These are phyloP conservation scores for Starmerella davenportii DNA, from an alignment of 805 yeast genomes.

Conservation along the genomic window DNA sequence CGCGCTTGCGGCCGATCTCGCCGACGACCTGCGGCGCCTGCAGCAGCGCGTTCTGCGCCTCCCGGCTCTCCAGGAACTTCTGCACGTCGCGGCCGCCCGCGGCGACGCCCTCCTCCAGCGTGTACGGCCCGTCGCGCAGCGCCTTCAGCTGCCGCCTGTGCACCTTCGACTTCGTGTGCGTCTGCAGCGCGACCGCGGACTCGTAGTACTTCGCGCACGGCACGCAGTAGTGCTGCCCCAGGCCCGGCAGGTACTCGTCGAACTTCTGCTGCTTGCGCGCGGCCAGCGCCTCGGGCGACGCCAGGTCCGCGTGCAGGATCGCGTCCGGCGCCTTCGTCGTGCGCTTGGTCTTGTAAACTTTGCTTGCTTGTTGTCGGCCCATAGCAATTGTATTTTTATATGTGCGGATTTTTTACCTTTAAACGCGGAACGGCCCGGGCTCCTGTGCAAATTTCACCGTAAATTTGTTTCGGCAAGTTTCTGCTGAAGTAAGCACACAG, in stretches of 20 bases:
- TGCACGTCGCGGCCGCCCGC: conserved; percentile 66
- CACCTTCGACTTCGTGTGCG: conserved; percentile 56
- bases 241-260: conserved; percentile 81
- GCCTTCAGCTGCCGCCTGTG: conserved; percentile 78
- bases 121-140: conserved; percentile 61
- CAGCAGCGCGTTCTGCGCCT: conserved; percentile 24
- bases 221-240: conserved; percentile 86
- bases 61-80: conserved; percentile 42
- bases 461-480: too few species aligned
- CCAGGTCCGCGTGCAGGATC: conserved; percentile 52
- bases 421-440: too few species aligned
- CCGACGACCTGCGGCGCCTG: conserved; percentile 2
- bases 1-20: conserved; percentile 1
- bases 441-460: too few species aligned
- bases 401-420: too few species aligned
- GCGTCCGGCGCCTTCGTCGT: conserved; percentile 48
- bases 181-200: conserved; percentile 48
- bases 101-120: conserved; percentile 77
- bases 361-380: conserved; percentile 19
- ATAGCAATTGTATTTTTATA: neutral
- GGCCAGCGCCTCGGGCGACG: conserved; percentile 42
- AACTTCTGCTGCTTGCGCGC: conserved; percentile 52
- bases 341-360: conserved; percentile 55
- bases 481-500: too few species aligned
- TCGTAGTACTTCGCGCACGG: conserved; percentile 90